Percentiles rank a stretch among this genome's conserved stretches.
Evolutionary conservation across 495 filamentous ascomycete genomes (phyloP).

Genomic region (Penicillium macrosclerotiorum): DNA sequence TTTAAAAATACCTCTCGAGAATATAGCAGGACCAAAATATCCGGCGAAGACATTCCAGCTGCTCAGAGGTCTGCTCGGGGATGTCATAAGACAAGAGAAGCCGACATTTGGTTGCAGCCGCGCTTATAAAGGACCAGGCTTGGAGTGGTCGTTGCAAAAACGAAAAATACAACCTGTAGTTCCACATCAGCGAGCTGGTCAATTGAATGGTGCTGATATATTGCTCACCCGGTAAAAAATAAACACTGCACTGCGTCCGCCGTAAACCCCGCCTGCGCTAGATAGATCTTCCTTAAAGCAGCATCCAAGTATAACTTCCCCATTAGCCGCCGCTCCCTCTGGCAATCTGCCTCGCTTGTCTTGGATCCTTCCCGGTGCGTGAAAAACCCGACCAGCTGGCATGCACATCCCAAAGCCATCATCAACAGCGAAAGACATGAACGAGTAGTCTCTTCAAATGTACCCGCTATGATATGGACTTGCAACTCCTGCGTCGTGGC

Average conservation of each 20-base stretch:
- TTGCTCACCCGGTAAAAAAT: slow-evolving; percentile 12
- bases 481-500: not conserved
- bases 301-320: slow-evolving; percentile 6
- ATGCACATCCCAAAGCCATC: slow-evolving; percentile 15
- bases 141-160: slow-evolving; percentile 17
- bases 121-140: slow-evolving; percentile 18
- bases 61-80: slow-evolving; percentile 13
- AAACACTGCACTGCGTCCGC: slow-evolving; percentile 13
- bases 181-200: not conserved
- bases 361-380: not conserved
- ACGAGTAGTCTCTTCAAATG: not conserved
- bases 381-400: slow-evolving; percentile 3
- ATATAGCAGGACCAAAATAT: slow-evolving; percentile 53
- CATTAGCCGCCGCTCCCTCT: not conserved
- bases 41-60: slow-evolving; percentile 40
- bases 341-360: not conserved
- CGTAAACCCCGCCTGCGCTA: slow-evolving; percentile 11
- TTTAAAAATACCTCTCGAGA: slow-evolving; percentile 32
- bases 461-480: not conserved
- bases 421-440: slow-evolving; percentile 13
- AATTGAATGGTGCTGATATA: not conserved
- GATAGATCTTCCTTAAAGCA: slow-evolving; percentile 11
- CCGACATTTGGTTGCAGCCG: slow-evolving; percentile 16
- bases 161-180: slow-evolving; percentile 11
- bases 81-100: slow-evolving; percentile 12